A percentile compares a stretch with the other conserved stretches of the same genome.
Evolutionary conservation across 352 stramenopile species (phyloP).

Genomic region (Pythium phragmiticola): DNA sequence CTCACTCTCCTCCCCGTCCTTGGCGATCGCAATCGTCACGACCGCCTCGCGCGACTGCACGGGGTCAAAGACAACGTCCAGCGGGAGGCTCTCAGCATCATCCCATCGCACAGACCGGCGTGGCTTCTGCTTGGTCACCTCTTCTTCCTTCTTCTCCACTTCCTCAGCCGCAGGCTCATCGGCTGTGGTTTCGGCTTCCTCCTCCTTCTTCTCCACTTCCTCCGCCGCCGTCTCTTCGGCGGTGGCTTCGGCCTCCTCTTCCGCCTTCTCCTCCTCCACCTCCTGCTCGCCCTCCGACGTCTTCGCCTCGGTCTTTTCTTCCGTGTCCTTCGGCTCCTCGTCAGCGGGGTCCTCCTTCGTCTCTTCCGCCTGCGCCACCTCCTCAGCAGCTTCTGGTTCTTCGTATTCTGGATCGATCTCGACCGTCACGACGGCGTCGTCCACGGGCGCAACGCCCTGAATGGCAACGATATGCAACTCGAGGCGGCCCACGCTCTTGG

Average conservation of each 20-base stretch:
- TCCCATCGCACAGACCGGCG: slow-evolving; percentile 33
- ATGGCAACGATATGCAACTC: slow-evolving; percentile 58
- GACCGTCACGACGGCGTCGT: slow-evolving; percentile 60
- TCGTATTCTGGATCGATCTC: slow-evolving; percentile 80
- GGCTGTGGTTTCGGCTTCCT: neutral
- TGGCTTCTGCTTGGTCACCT: neutral
- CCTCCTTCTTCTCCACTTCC: neutral
- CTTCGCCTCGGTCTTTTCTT: neutral
- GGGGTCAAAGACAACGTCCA: slow-evolving; percentile 77
- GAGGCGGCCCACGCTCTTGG: slow-evolving; percentile 75
- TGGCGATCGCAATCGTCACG: slow-evolving; percentile 62
- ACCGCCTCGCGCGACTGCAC: slow-evolving; percentile 82
- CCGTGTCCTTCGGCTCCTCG: slow-evolving; percentile 1
- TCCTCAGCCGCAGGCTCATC: neutral
- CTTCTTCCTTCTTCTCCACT: slow-evolving; percentile 6
- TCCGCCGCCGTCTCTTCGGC: neutral
- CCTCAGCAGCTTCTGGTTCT: slow-evolving; percentile 32
- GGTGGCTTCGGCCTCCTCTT: neutral
- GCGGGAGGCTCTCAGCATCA: slow-evolving; percentile 43
- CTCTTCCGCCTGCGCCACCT: slow-evolving; percentile 7
- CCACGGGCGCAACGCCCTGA: slow-evolving; percentile 54
- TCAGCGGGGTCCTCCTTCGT: neutral
- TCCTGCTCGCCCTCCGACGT: neutral
- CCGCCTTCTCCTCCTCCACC: neutral
- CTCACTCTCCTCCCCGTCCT: slow-evolving; percentile 51